Evolutionary conservation across 2,329 filamentous ascomycete genomes (phyloP).

Genomic region (Lachnellula subtilissima): DNA sequence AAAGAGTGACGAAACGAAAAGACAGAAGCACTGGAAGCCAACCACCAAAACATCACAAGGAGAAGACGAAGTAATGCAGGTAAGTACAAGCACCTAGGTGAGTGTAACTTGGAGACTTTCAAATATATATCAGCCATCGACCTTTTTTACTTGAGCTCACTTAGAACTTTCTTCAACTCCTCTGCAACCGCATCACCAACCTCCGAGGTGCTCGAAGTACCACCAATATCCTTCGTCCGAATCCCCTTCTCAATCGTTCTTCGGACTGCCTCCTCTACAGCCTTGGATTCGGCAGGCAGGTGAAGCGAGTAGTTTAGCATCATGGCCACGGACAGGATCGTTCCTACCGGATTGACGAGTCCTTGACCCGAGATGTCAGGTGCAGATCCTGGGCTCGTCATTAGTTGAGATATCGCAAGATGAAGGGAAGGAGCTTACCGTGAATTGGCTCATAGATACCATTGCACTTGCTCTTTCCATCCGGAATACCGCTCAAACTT

Average conservation of each 20-base stretch:
- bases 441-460: constrained; percentile 98
- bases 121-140: background rate
- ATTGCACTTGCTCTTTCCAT: constrained; percentile 78
- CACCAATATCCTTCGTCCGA: constrained; percentile 80
- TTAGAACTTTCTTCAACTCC: constrained; percentile 66
- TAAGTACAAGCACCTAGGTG: background rate
- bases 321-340: constrained; percentile 90
- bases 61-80: background rate
- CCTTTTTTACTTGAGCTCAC: constrained; percentile 18
- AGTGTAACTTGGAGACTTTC: background rate
- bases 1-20: no score
- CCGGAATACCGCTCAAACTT: constrained; percentile 78
- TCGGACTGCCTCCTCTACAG: constrained; percentile 77
- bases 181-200: constrained; percentile 78
- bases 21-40: no score
- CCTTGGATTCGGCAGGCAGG: constrained; percentile 69
- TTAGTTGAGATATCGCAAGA: background rate
- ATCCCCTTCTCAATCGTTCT: constrained; percentile 74
- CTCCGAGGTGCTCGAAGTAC: constrained; percentile 65
- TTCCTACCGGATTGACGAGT: constrained; percentile 88
- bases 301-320: constrained; percentile 91
- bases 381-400: constrained; percentile 59
- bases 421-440: constrained; percentile 48
- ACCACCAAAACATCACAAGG: no score
- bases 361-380: constrained; percentile 91